These are phyloP conservation scores for Fomitopsis serialis DNA, from an alignment of 768 basidiomycete species.

Conservation along the genomic window DNA sequence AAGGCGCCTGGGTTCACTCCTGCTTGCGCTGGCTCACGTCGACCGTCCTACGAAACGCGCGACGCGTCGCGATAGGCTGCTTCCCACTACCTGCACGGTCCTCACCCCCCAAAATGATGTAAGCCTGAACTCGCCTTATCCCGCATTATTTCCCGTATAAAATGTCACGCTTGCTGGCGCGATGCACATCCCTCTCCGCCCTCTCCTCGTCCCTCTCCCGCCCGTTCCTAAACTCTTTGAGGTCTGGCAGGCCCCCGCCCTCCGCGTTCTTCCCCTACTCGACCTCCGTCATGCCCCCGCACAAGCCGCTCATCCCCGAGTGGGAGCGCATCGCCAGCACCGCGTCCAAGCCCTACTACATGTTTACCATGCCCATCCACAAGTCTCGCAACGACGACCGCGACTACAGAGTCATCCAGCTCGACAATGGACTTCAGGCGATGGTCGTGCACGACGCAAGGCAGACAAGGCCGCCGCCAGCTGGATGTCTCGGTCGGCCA, in stretches of 20 bases:
- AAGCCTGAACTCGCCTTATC: conserved; percentile 2
- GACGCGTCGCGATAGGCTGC: neutral
- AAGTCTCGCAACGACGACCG: conserved; percentile 77
- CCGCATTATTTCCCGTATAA: neutral
- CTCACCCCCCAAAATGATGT: conserved; percentile 1
- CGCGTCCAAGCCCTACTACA: conserved; percentile 30
- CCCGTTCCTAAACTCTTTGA: neutral
- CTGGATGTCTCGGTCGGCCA: conserved; percentile 94
- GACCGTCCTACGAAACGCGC: neutral
- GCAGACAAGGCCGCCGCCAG: conserved; percentile 95
- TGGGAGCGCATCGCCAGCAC: conserved; percentile 12
- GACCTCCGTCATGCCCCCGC: conserved; percentile 9
- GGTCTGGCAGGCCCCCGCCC: neutral
- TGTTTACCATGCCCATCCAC: conserved; percentile 57
- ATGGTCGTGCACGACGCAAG: conserved; percentile 78
- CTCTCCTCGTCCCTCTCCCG: neutral
- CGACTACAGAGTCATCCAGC: conserved; percentile 71
- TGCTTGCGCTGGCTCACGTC: neutral
- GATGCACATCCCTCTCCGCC: conserved; percentile 5
- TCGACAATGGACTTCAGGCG: conserved; percentile 89
- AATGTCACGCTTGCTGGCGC: conserved; percentile 14
- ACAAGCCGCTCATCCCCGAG: conserved; percentile 3
- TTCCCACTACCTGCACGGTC: neutral
- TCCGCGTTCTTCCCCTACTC: conserved; percentile 2
- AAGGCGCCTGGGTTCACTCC: neutral